Evolutionary conservation across 2,329 filamentous ascomycete genomes (phyloP), one percentile per base, ranked within the genome.

Genomic region (Cercospora berteroae): DNA sequence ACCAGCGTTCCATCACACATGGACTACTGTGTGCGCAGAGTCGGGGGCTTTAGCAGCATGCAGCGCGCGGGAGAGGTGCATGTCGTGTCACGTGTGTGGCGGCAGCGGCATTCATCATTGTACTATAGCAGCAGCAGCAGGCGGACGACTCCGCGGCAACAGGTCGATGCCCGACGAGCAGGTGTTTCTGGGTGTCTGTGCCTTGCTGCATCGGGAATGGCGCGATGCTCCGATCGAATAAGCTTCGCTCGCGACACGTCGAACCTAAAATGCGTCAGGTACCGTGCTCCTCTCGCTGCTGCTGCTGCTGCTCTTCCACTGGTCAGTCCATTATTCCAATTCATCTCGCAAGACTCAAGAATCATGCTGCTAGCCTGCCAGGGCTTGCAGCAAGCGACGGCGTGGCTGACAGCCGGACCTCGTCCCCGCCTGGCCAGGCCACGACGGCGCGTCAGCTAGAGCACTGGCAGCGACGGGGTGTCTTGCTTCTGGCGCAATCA

Each of bases 361-460:
- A 39, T n/a, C 13, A 39, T 39, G 13, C 36, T 39, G 8, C 44
- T 50, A 20, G 44, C 18, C 42, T 9, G 42, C 42, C 42, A 48
- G 42, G 42, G 42, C 42, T 20, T 20, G 10, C 42, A 20, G 8
- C 42, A 20, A 9, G 42, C n/a, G 42, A 48, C 42, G 42, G 42
- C 42, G 42, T 48, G 42, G 42, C 20, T 48, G 42, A 18, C 7
- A 10, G 42, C 42, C 42, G n/a, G 18, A 48, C 20, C 36, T 48
- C 3, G 42, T 20, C 18, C n/a, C 42, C 42, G 42, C 18, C 42
- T 20, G 42, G 50, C 59, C 44, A 62, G 39, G 33, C 52, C 57
- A 44, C 65, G 60, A 67, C 60, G 65, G 65, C 65, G 65, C 52
- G 65, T 36, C 52, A 52, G 57, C 64, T 27, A 33, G 27, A 48